Base-by-base conservation (phyloP, 2,329 filamentous ascomycete genomes). In the Aureobasidium melanogenum region DNA sequence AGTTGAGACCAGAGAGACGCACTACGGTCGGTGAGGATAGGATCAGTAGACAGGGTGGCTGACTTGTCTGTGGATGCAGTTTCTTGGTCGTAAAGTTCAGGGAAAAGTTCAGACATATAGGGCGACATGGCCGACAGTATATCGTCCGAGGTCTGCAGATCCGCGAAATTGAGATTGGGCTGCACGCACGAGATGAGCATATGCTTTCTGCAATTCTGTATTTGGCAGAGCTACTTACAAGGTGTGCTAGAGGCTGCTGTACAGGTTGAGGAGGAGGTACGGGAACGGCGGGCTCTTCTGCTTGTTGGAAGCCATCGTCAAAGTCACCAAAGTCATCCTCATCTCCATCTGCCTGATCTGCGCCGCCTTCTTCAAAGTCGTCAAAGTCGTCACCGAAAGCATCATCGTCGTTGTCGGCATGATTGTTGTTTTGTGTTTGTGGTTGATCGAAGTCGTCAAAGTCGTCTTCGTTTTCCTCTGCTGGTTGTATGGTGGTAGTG, bases 1-100 rank as follows among this genome's bases (percentile, higher is more conserved):
- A 99, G 85, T 77, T 99, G 94, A 43, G 92, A 91, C 94, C 94
- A 99, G 36, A 99, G 80, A 0, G 94, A 97, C 61, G 89, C 86
- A 64, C 89, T 95, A 62, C 92, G 86, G 57, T 91, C 88, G 43
- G 90, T 95, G 60, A 90, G 84, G 74, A 97, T 94, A 54, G 68
- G 66, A 60, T 72, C 67, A 48, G 72, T 73, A 12, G 72, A 71
- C 67, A 66, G 4, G 66, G 65, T 19, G 66, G 46, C 66, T 39
- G 69, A 66, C 61, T 66, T 50, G 62, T 66, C 69, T 15, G 67
- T 64, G 19, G 68, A 67, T 5, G 73, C 52, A 70, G 69, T 46
- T 39, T 52, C 44, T 34, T 44, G 30, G 15, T 59, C 5, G 80
- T 75, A 6, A 76, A 72, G 17, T 81, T 80, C 73, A 1, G 85